Conservation (phyloP, 2,329 filamentous ascomycete species). For the Talaromyces funiculosus region DNA sequence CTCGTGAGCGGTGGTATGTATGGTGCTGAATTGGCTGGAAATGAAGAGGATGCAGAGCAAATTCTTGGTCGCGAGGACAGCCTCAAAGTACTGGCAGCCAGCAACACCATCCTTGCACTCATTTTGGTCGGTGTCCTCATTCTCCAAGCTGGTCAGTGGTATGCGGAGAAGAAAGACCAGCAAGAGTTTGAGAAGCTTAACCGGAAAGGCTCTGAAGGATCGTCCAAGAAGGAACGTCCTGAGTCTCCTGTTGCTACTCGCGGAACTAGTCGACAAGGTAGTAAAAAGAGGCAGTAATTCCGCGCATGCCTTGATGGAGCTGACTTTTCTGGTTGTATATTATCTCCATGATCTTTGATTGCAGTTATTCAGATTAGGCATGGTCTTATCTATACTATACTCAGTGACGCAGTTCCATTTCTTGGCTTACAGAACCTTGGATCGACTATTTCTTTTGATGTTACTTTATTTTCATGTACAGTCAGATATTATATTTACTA, state of each 20-base stretch:
- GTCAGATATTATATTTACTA: too few relatives aligned
- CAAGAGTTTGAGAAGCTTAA: conserved; percentile 68
- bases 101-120: conserved; percentile 91
- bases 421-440: too few relatives aligned
- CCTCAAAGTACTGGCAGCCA: conserved; percentile 82
- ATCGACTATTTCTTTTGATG: too few relatives aligned
- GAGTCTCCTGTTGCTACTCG: conserved; percentile 11
- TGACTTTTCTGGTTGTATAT: too few relatives aligned
- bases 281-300: conserved; percentile 30
- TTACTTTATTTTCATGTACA: too few relatives aligned
- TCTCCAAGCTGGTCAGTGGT: conserved; percentile 96
- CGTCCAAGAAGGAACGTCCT: conserved; percentile 15
- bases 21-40: conserved; percentile 40
- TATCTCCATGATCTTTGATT: too few relatives aligned
- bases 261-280: conserved; percentile 22
- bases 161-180: conserved; percentile 87
- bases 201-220: conserved; percentile 47
- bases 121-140: conserved; percentile 88
- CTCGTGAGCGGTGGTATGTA: conserved; percentile 71
- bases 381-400: too few relatives aligned
- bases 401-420: too few relatives aligned
- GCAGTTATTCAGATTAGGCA: too few relatives aligned
- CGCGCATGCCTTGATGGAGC: too few relatives aligned
- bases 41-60: conserved; percentile 53
- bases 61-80: conserved; percentile 80